Evolutionary conservation across 176 grass and related monocot species (phyloP), one percentile per base, ranked within the genome.

Genomic region (Avena eriantha): DNA sequence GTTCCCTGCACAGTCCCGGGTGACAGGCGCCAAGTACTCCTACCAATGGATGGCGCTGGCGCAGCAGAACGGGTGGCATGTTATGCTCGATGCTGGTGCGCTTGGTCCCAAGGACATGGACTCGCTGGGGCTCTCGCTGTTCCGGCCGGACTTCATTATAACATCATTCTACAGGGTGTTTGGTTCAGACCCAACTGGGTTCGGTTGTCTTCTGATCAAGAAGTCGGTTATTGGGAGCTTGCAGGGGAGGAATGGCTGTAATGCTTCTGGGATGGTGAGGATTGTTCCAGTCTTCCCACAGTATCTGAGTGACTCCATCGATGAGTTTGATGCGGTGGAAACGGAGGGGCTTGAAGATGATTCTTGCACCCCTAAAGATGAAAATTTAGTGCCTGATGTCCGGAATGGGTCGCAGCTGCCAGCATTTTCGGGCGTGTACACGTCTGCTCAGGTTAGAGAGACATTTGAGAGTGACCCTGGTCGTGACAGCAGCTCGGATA

Each of bases 31-130:
- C 66, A 99, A 99, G 88, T 99, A 99, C 80, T 97, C 97, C 18
- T 99, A 99, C 80, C 97, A 99, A 56, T 99, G 97, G 97, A 99
- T 99, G 97, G 97, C 97, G 5, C 63, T 99, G 83, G 97, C 97
- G 0, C 97, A 99, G 82, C 97, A 99, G 92, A 99, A 97, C 85
- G 93, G 92, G 63, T 99, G 97, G 97, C 97, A 99, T 88, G 97
- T 99, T 15, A 91, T 99, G 89, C 91, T 99, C 65, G 97, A 99
- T 75, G 97, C 97, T 0, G 97, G 97, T 50, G 94, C 97, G 66
- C 88, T 99, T 60, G 97, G 97, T 35, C 97, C 97, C 12, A 99
- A 99, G 87, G 97, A 99, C 80, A 99, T 99, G 97, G 94, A 99
- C 87, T 99, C 97, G 1, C 82, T 99, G 10, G 97, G 97, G 80